Base-by-base conservation (phyloP, 208 protist species). In the Trypanosomatidae sp. region DNA sequence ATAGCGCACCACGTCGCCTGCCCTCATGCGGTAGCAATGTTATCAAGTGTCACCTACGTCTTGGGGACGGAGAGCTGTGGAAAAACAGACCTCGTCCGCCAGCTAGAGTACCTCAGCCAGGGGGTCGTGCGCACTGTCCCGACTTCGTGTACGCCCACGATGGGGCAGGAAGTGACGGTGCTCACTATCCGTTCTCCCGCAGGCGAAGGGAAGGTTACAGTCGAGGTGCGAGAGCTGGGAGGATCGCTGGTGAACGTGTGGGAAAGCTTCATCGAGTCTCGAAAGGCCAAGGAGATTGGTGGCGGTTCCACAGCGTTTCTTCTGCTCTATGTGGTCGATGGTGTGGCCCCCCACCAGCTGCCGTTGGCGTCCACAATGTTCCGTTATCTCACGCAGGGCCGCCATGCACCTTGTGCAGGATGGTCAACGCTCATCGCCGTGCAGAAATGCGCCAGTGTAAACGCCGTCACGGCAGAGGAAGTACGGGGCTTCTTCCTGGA, bases 261-360 rank as follows among this genome's bases (percentile, higher is more conserved):
- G 89, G 88, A 91, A 69, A 88, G 78, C 28, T 92, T 94, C 69
- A 87, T 94, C 59, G 52, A 71, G 5, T 70, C 71, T 6, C 77
- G 76, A 39, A 69, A 85, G 62, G 53, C 69, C n/a, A 73, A 68
- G 25, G 77, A 86, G 25, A 58, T 46, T 22, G 56, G 65, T 5
- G 39, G 25, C n/a, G 39, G 44, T 55, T 25, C 36, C n/a, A 55
- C 47, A 65, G 60, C 69, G 50, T 84, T 59, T 56, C 72, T 74
- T 22, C 71, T 96, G 22, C 59, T 96, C 9, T 96, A 86, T 73
- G 83, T 95, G 3, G 80, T 96, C 15, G 89, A 95, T 59, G 88
- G 83, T 12, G 68, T 83, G 15, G 75, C 84, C 0, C 80, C 86
- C n/a, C 85, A 93, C 66, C 77, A 87, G 65, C 74, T 96, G 46